Base-by-base conservation (phyloP, 2,329 filamentous ascomycete genomes). In the Cladophialophora immunda region DNA sequence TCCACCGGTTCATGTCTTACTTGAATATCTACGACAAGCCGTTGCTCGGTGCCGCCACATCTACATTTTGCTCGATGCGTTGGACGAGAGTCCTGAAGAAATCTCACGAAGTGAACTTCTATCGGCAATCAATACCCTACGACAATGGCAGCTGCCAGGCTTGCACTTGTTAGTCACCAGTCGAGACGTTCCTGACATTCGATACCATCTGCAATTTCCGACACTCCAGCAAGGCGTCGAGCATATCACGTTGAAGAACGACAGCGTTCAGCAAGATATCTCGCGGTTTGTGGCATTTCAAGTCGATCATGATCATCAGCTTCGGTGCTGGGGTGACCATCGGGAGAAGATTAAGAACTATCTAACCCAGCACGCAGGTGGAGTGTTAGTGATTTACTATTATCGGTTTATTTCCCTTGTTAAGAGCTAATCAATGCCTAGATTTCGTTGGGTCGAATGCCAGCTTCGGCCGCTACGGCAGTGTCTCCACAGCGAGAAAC, bases 371-470 rank as follows among this genome's bases (percentile, higher is more conserved):
- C 62, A 59, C 54, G 66, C 66, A 22, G 36, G 53, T 41, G 63
- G 66, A 57, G 66, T 68, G 66, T 68, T 58, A 57, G 66, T 66
- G 64, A 8, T 32, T 45, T 4, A 45, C 38, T 5, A 19, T 45
- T 5, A 5, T 5, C 6, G 3, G 38, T 45, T 19, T 9, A 45
- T 45, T 45, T 3, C n/a, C n/a, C 4, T 17, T n/a, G 5, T 19
- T 19, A 19, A 45, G 38, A 45, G 30, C 57, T 60, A 29, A 60
- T 27, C 19, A 17, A 60, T 52, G 25, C 53, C 58, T 29, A 76
- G 74, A 29, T 77, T 76, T 55, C 68, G 75, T 52, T 76, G 73
- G 59, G 71, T 75, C 19, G 75, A 74, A 58, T 75, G 73, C 57
- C 74, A 76, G 41, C 58, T 69, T 47, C 4, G 27, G 8, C 47